These are phyloP conservation scores for Solanum habrochaites DNA, from an alignment of 257 asterid species.

Conservation along the genomic window DNA sequence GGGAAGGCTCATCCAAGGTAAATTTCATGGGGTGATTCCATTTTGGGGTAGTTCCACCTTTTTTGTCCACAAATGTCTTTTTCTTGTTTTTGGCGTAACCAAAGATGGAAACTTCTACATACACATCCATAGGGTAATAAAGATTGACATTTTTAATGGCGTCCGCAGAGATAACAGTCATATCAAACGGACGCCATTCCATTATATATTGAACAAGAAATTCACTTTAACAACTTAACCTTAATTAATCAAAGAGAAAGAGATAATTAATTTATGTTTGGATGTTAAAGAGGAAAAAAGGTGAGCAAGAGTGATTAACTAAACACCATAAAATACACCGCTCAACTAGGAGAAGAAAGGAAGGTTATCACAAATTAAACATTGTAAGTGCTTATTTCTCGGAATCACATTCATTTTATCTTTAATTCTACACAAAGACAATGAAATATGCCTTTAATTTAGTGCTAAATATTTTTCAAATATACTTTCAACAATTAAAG, in stretches of 20 bases:
- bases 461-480: neutral
- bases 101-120: conserved; percentile 33
- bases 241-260: neutral
- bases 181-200: conserved; percentile 41
- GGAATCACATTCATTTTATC: neutral
- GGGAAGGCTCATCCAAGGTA: neutral
- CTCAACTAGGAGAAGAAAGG: neutral
- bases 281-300: neutral
- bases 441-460: neutral
- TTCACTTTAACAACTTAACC: neutral
- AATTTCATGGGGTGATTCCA: conserved; percentile 51
- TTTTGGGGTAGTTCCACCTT: conserved; percentile 32
- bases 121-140: conserved; percentile 45
- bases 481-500: too few relatives aligned
- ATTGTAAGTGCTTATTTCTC: neutral
- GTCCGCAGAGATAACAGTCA: conserved; percentile 32
- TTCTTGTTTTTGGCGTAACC: conserved; percentile 36
- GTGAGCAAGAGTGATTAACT: neutral
- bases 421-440: neutral
- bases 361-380: neutral
- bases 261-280: neutral
- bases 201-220: conserved; percentile 1
- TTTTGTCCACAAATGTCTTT: conserved; percentile 32
- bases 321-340: neutral
- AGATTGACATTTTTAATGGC: conserved; percentile 35